Conservation (phyloP, 1,139 yeast species). For the Kluyveromyces marxianus region DNA sequence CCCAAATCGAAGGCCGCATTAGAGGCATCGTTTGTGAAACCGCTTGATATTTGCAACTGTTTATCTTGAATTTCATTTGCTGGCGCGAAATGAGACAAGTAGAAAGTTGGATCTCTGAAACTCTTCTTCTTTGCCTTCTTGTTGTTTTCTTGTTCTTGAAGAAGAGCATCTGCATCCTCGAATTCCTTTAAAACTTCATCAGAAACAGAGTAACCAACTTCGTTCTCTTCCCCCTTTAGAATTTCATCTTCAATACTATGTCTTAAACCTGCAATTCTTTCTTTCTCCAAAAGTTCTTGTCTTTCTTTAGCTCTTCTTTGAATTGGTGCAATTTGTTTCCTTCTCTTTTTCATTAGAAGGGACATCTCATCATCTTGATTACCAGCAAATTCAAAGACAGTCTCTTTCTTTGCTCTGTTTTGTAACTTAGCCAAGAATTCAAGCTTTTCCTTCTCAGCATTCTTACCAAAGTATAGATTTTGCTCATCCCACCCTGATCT, state of each 20-base stretch:
- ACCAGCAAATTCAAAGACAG: conserved; percentile 83
- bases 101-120: conserved; percentile 75
- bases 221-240: conserved; percentile 44
- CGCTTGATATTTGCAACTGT: conserved; percentile 52
- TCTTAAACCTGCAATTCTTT: conserved; percentile 66
- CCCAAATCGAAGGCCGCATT: conserved; percentile 79
- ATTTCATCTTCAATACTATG: conserved; percentile 71
- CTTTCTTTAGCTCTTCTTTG: conserved; percentile 72
- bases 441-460: conserved; percentile 66
- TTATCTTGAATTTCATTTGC: conserved; percentile 73
- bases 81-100: conserved; percentile 87
- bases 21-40: conserved; percentile 79
- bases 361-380: conserved; percentile 64
- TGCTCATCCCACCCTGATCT: conserved; percentile 87
- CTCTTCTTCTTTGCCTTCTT: conserved; percentile 36
- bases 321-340: conserved; percentile 82
- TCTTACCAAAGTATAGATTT: conserved; percentile 68
- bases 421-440: conserved; percentile 62
- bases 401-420: conserved; percentile 67
- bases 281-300: conserved; percentile 61
- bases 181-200: conserved; percentile 49
- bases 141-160: conserved; percentile 31
- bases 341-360: conserved; percentile 76
- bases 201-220: conserved; percentile 48
- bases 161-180: conserved; percentile 54